phyloP scores from a whole-genome alignment of 495 filamentous ascomycete species.

The Penicillium turbatum region DNA sequence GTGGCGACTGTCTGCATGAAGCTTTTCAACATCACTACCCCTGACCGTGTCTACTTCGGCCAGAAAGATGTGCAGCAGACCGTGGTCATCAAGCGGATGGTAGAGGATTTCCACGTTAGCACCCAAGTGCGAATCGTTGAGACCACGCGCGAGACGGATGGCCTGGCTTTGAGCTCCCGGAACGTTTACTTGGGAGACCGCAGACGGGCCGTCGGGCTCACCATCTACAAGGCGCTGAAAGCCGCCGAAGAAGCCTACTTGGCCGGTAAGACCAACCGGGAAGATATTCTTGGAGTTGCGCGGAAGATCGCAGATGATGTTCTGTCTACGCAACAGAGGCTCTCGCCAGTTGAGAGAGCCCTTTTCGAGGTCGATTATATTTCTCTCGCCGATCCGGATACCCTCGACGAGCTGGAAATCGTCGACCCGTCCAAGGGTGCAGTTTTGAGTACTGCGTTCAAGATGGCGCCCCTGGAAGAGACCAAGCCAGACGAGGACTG shows the following conservation, averaged over 20 bases:
- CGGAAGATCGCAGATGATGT: slow-evolving; percentile 45
- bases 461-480: slow-evolving; percentile 78
- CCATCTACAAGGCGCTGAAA: slow-evolving; percentile 62
- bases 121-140: slow-evolving; percentile 67
- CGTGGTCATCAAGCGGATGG: slow-evolving; percentile 80
- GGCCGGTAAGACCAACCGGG: slow-evolving; percentile 52
- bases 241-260: slow-evolving; percentile 66
- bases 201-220: slow-evolving; percentile 65
- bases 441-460: slow-evolving; percentile 83
- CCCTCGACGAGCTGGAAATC: slow-evolving; percentile 71
- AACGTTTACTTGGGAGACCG: slow-evolving; percentile 87
- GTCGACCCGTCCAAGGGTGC: slow-evolving; percentile 64
- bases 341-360: slow-evolving; percentile 59
- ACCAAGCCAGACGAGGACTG: slow-evolving; percentile 62
- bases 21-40: slow-evolving; percentile 85
- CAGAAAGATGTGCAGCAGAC: slow-evolving; percentile 99
- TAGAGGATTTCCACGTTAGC: slow-evolving; percentile 81
- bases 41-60: slow-evolving; percentile 90
- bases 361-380: slow-evolving; percentile 85
- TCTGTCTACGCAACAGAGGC: slow-evolving; percentile 56
- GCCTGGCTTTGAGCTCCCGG: slow-evolving; percentile 87
- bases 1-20: slow-evolving; percentile 98
- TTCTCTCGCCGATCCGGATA: slow-evolving; percentile 76
- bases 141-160: slow-evolving; percentile 75
- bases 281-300: slow-evolving; percentile 65